Evolutionary conservation across 768 basidiomycete species (phyloP), one percentile per base, ranked within the genome.

Genomic region (Leucocoprinus sp.): DNA sequence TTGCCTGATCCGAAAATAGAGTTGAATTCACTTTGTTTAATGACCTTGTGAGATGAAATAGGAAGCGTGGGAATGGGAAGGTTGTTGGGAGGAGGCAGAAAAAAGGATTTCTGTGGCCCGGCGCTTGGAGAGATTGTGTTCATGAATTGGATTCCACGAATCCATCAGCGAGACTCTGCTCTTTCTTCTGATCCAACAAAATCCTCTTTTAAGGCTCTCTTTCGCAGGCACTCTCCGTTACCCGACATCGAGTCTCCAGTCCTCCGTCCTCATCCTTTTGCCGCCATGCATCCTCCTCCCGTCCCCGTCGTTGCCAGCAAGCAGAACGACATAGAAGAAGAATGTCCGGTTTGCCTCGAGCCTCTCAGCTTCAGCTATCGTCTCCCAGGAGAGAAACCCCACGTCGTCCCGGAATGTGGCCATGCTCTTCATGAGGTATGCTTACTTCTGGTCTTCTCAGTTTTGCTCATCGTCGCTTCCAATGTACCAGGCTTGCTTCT

Each of bases 291-390:
- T 48, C 72, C 76, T 42, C 73, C 80, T 1, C 82, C 84, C 2
- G 64, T 84, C 26, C 82, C 88, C 9, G 82, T 86, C 54, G 82
- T 89, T 45, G 81, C 85, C 12, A 74, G 62, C 51, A 75, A 76
- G 59, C 76, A 78, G 35, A 62, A 68, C 12, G 83, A 87, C 18
- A 86, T 90, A 44, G 92, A 93, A 57, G 84, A 86, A 43, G 88
- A 85, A 57, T 99, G 96, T 55, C 95, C 95, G 9, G 91, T 99
- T 54, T 99, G 95, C 64, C 82, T 96, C 54, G 95, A 98, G 58
- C 87, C 90, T 1, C 78, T 99, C 59, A 85, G 84, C 59, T 93
- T 92, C 64, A 85, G 82, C 63, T 96, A 92, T 65, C 76, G 93
- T 50, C 67, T 99, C 11, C 87, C 90, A 0, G 96, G 96, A 7